Evolutionary conservation across 1,284 basidiomycete genomes (phyloP).

Genomic region (Gomphus bonarii): DNA sequence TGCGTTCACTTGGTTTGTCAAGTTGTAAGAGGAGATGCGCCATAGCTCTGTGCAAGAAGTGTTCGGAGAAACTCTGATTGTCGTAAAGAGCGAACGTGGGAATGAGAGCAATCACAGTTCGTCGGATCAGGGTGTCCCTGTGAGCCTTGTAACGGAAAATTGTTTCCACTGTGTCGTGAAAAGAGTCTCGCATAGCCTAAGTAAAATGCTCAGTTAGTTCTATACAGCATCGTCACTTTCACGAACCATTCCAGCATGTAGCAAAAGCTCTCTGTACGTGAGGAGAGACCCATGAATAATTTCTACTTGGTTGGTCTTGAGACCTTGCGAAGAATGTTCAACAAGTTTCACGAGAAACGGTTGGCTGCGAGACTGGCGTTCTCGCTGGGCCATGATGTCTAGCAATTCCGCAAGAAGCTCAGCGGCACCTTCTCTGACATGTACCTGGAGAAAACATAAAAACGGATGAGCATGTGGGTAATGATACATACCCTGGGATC

Average conservation of each 20-base stretch:
- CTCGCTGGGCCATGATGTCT: constrained; percentile 70
- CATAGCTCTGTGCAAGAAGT: constrained; percentile 89
- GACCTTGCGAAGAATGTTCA: constrained; percentile 80
- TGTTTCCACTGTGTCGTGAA: constrained; percentile 82
- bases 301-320: constrained; percentile 65
- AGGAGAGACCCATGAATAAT: constrained; percentile 90
- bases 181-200: constrained; percentile 91
- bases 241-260: constrained; percentile 85
- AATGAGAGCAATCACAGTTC: constrained; percentile 90
- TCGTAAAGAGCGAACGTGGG: constrained; percentile 93
- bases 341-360: constrained; percentile 72
- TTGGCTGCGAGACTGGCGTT: constrained; percentile 49
- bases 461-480: neutral
- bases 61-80: constrained; percentile 81
- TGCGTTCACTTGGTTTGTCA: constrained; percentile 82
- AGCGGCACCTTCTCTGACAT: constrained; percentile 85
- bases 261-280: constrained; percentile 84
- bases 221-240: neutral
- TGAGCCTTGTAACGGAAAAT: constrained; percentile 86
- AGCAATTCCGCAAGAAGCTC: constrained; percentile 85
- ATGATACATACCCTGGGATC: constrained; percentile 60
- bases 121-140: constrained; percentile 78
- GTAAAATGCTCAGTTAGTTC: neutral
- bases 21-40: constrained; percentile 81
- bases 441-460: constrained; percentile 17